Conservation (phyloP, 2,329 filamentous ascomycete species). For the Pyricularia sp. region DNA sequence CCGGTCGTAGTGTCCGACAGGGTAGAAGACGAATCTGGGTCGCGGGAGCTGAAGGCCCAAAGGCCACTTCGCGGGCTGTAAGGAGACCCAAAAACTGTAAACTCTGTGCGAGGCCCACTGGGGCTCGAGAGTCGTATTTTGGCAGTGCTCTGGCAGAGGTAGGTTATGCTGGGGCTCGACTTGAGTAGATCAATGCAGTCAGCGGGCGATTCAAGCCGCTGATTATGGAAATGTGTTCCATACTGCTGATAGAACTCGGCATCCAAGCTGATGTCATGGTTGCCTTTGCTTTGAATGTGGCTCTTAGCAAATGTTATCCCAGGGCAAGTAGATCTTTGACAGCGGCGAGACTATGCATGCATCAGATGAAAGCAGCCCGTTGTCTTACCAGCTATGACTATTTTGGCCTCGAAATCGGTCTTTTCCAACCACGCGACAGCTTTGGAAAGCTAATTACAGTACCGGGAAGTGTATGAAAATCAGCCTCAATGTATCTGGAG, state of each 20-base stretch:
- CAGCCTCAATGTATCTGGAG: background rate
- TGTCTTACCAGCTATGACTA: constrained; percentile 50
- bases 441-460: constrained; percentile 3
- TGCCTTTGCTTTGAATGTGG: constrained; percentile 33
- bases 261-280: constrained; percentile 64
- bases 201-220: constrained; percentile 35
- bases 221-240: constrained; percentile 41
- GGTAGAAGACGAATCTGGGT: background rate
- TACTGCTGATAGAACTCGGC: constrained; percentile 43
- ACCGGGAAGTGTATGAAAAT: background rate
- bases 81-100: constrained; percentile 60
- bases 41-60: constrained; percentile 49
- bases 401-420: constrained; percentile 54
- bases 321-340: background rate
- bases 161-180: constrained; percentile 44
- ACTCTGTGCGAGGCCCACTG: constrained; percentile 42
- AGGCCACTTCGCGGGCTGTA: constrained; percentile 41
- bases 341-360: background rate
- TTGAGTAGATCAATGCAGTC: constrained; percentile 42
- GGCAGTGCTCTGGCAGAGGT: constrained; percentile 46
- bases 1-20: background rate
- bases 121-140: constrained; percentile 40
- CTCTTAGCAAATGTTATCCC: background rate
- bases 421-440: constrained; percentile 53
- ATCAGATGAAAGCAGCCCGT: too few relatives aligned